These are phyloP conservation scores for Ceratobasidium sp. DNA, from an alignment of 1,284 basidiomycete species.

Conservation along the genomic window DNA sequence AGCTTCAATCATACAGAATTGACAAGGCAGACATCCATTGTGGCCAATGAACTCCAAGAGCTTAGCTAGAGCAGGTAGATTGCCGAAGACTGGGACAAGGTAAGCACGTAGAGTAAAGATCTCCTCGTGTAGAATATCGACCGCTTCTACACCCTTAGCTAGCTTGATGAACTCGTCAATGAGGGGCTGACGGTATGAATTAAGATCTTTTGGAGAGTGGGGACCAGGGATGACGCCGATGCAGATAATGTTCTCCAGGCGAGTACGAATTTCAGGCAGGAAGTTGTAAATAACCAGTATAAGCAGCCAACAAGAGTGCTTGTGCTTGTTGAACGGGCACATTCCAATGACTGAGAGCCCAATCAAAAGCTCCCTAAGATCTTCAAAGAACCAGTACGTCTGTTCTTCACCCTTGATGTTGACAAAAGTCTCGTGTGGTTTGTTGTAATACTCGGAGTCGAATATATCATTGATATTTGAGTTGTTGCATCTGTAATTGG, in stretches of 20 bases:
- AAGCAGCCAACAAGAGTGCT: conserved; percentile 26
- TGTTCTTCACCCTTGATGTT: conserved; percentile 45
- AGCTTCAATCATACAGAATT: conserved; percentile 30
- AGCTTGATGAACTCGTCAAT: conserved; percentile 39
- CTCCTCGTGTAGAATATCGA: conserved; percentile 5
- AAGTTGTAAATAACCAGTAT: conserved; percentile 41
- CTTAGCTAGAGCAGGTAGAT: conserved; percentile 43
- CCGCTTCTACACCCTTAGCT: conserved; percentile 38
- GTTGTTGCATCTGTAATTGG: not conserved
- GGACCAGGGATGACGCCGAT: conserved; percentile 42
- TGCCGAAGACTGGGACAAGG: conserved; percentile 37
- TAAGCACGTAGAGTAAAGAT: not conserved
- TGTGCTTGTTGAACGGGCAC: conserved; percentile 15
- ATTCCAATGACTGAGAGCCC: conserved; percentile 42
- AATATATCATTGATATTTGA: conserved; percentile 30
- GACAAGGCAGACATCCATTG: conserved; percentile 25
- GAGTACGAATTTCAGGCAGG: conserved; percentile 30
- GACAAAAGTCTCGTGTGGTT: conserved; percentile 46
- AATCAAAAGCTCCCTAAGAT: conserved; percentile 23
- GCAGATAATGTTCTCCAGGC: conserved; percentile 34
- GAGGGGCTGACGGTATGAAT: conserved; percentile 4
- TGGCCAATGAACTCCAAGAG: conserved; percentile 37
- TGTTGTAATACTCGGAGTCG: conserved; percentile 26
- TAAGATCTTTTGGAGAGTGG: conserved; percentile 10
- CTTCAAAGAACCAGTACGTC: conserved; percentile 43